These are phyloP conservation scores for Rubroboletus pulcherrimus DNA, from an alignment of 768 basidiomycete species.

Conservation along the genomic window DNA sequence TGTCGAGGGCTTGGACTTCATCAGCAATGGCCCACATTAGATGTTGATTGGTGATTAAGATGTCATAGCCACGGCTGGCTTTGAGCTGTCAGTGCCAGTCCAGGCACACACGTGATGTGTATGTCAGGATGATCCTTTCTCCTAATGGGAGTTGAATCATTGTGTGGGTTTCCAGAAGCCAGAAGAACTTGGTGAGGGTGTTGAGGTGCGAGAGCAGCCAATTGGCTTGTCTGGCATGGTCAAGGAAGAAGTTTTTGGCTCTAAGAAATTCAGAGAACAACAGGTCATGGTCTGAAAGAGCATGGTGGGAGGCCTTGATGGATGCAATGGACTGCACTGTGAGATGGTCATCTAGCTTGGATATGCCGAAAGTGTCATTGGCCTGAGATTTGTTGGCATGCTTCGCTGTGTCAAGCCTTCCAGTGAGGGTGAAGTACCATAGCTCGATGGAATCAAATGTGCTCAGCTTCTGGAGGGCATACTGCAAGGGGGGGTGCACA, in stretches of 20 bases:
- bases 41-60: background rate
- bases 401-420: background rate
- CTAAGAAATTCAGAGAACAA: background rate
- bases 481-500: background rate
- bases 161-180: background rate
- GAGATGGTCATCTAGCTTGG: background rate
- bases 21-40: background rate
- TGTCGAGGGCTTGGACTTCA: background rate
- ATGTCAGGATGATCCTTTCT: background rate
- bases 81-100: background rate
- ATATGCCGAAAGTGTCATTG: background rate
- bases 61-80: background rate
- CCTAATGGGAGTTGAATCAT: background rate
- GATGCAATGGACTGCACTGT: background rate
- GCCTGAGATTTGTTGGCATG: background rate
- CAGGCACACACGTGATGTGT: accelerated
- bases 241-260: background rate
- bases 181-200: background rate
- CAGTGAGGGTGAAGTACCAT: background rate
- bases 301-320: background rate
- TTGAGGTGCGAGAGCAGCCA: background rate
- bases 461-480: background rate
- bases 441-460: background rate
- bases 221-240: background rate
- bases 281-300: background rate